Percentiles rank a stretch among this genome's conserved stretches.
Conservation (phyloP, 75 land plant genomes). For the Cupressus sempervirens region DNA sequence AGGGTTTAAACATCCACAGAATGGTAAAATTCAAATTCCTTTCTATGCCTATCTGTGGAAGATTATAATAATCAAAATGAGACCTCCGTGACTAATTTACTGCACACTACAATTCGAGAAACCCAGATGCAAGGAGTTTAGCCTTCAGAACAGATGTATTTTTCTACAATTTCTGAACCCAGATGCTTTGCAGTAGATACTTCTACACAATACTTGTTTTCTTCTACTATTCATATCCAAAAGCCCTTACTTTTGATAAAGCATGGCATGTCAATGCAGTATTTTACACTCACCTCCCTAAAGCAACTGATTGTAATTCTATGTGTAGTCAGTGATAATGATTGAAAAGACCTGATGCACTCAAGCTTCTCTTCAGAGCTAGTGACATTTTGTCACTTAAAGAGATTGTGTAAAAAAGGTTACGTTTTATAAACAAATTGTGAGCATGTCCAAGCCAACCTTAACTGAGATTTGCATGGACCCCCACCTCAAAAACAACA, state of each 20-base stretch:
- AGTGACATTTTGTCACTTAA: background rate
- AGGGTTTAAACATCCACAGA: background rate
- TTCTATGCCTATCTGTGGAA: background rate
- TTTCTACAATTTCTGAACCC: no score
- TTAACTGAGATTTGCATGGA: background rate
- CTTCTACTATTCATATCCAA: background rate
- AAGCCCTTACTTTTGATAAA: background rate
- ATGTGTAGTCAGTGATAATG: background rate
- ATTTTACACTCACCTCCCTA: background rate
- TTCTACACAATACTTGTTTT: background rate
- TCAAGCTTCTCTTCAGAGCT: background rate
- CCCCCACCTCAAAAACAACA: background rate
- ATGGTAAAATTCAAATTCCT: background rate
- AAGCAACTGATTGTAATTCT: background rate
- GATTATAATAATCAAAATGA: background rate
- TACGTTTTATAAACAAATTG: background rate
- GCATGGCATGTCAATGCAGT: background rate
- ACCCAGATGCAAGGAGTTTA: background rate
- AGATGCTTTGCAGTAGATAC: background rate
- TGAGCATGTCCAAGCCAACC: background rate
- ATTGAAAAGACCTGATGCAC: slow-evolving; percentile 1
- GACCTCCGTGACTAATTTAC: background rate
- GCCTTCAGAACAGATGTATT: background rate
- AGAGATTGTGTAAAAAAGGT: background rate
- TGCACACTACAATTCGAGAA: background rate